A percentile compares a stretch with the other conserved stretches of the same genome.
phyloP scores from a whole-genome alignment of 2,329 filamentous ascomycete species.

The Stagonosporopsis cucurbitacearum region DNA sequence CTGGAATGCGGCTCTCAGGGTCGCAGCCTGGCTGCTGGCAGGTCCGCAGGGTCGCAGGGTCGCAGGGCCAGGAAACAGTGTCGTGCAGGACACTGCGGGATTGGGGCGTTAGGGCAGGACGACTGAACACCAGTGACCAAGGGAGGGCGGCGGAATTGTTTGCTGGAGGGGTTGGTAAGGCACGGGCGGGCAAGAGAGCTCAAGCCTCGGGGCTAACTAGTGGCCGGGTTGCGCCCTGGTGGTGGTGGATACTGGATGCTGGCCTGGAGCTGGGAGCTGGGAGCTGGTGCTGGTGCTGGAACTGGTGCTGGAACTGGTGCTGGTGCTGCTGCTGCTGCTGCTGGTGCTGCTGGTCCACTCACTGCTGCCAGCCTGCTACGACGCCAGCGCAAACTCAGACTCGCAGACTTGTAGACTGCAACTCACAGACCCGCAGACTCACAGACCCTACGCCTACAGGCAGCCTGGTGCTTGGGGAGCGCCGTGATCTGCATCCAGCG shows the following conservation, averaged over 20 bases:
- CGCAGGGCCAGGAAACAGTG: slow-evolving; percentile 30
- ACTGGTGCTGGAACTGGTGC: too few relatives aligned
- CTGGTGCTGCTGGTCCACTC: neutral
- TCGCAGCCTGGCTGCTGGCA: too few relatives aligned
- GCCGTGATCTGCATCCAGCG: slow-evolving; percentile 28
- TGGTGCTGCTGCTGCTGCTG: too few relatives aligned
- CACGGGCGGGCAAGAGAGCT: slow-evolving; percentile 8
- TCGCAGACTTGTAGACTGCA: too few relatives aligned
- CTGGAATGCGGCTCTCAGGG: slow-evolving; percentile 34
- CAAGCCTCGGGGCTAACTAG: slow-evolving; percentile 22
- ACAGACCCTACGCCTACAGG: slow-evolving; percentile 24
- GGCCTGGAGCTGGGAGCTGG: too few relatives aligned
- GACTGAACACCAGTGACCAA: slow-evolving; percentile 9
- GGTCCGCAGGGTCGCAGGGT: slow-evolving; percentile 35
- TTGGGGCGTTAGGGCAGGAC: slow-evolving; percentile 21
- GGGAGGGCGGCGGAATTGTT: slow-evolving; percentile 11
- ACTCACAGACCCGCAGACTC: too few relatives aligned
- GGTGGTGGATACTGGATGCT: neutral
- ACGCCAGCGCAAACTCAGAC: too few relatives aligned
- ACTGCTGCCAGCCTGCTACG: neutral
- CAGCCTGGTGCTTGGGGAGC: slow-evolving; percentile 18
- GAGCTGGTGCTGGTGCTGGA: too few relatives aligned
- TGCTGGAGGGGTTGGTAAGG: slow-evolving; percentile 31
- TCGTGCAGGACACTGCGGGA: slow-evolving; percentile 32
- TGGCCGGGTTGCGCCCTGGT: slow-evolving; percentile 30